These are phyloP conservation scores for Smallanthus sonchifolius DNA, from an alignment of 129 eudicot genomes.

Conservation along the genomic window DNA sequence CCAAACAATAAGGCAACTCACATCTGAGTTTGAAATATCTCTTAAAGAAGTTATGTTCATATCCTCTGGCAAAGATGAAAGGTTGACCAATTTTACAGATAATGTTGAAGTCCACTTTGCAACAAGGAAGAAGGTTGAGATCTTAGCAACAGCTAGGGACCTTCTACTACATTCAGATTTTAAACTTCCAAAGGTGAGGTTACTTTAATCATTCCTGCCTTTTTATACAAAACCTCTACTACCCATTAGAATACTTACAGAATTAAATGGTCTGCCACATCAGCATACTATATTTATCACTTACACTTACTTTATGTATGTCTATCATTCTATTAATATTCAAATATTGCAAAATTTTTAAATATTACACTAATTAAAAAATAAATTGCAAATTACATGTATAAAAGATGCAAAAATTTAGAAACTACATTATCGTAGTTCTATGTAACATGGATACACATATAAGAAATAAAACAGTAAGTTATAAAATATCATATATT, in stretches of 20 bases:
- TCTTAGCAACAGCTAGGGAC: constrained; percentile 77
- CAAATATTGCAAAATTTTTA: background rate
- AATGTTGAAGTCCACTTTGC: constrained; percentile 98
- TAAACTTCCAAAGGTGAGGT: constrained; percentile 61
- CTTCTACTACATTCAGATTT: constrained; percentile 68
- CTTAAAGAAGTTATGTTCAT: constrained; percentile 74
- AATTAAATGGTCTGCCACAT: background rate
- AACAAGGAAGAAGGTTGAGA: constrained; percentile 82
- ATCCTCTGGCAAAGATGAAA: constrained; percentile 57
- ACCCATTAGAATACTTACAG: background rate
- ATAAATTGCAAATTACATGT: background rate
- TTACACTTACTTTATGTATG: background rate
- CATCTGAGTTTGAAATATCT: constrained; percentile 65
- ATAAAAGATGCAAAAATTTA: background rate
- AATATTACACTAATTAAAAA: background rate
- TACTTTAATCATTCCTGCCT: background rate
- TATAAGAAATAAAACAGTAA: background rate
- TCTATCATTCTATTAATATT: background rate
- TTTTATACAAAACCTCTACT: background rate
- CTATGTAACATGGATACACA: background rate
- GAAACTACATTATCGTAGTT: background rate
- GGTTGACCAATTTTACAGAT: constrained; percentile 70
- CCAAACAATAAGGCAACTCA: constrained; percentile 59
- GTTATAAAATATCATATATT: background rate
- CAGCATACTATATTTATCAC: background rate